A percentile compares a stretch with the other conserved stretches of the same genome.
phyloP scores from a whole-genome alignment of 2,329 filamentous ascomycete species.

The Nemania serpens region DNA sequence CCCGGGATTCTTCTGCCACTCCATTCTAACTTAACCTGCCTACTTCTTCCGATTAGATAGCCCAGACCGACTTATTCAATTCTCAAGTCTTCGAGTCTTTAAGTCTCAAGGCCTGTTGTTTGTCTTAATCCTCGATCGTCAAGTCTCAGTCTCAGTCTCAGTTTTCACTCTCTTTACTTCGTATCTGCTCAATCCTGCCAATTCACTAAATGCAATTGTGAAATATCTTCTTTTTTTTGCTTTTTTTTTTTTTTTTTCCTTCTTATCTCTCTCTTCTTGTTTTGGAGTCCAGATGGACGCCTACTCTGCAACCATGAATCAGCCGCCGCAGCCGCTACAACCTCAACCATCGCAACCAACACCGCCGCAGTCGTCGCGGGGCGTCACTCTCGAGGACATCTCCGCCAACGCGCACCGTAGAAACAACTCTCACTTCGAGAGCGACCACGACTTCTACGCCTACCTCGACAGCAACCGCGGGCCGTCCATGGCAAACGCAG shows the following conservation, averaged over 20 bases:
- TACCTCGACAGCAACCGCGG: slow-evolving; percentile 40
- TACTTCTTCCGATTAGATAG: neutral
- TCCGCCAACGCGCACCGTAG: slow-evolving; percentile 23
- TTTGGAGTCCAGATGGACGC: slow-evolving; percentile 19
- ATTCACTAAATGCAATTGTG: neutral
- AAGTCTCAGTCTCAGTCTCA: too few species aligned
- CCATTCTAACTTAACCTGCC: neutral
- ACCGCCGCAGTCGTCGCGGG: slow-evolving; percentile 25
- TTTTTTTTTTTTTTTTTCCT: too few species aligned
- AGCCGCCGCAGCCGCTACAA: slow-evolving; percentile 23
- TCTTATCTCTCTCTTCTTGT: too few species aligned
- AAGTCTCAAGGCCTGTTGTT: neutral
- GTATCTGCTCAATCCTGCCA: neutral
- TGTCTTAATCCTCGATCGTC: too few species aligned
- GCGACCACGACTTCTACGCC: slow-evolving; percentile 42
- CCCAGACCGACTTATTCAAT: neutral
- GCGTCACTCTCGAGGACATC: slow-evolving; percentile 24
- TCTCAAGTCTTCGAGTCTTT: neutral
- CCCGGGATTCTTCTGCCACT: slow-evolving; percentile 19
- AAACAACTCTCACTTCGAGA: slow-evolving; percentile 36
- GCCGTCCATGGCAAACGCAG: slow-evolving; percentile 16
- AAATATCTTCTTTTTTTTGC: neutral
- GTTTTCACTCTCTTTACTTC: neutral
- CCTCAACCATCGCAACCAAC: slow-evolving; percentile 7
- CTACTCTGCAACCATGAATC: slow-evolving; percentile 27